These are phyloP conservation scores for Centaurea solstitialis DNA, from an alignment of 129 eudicot species.

Conservation along the genomic window DNA sequence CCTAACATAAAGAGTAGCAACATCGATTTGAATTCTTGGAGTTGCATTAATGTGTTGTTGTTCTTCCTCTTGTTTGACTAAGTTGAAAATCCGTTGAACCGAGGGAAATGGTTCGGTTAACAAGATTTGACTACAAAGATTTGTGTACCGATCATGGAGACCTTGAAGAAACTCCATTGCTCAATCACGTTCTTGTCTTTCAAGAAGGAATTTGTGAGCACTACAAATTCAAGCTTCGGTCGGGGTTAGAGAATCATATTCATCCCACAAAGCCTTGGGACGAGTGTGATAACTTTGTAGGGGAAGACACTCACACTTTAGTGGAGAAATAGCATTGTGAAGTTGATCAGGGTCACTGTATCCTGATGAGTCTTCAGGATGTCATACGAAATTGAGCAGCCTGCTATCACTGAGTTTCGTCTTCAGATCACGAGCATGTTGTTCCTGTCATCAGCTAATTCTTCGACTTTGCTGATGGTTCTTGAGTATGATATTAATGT, in stretches of 20 bases:
- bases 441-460: too few relatives aligned
- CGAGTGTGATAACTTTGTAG: neutral
- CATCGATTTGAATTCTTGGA: neutral
- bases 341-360: too few relatives aligned
- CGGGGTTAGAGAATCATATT: neutral
- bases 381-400: too few relatives aligned
- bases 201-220: neutral
- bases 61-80: neutral
- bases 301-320: neutral
- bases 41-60: neutral
- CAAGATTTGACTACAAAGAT: neutral
- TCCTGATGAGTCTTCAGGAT: too few relatives aligned
- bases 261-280: constrained; percentile 2
- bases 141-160: neutral
- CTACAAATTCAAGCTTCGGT: neutral
- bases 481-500: too few relatives aligned
- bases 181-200: neutral
- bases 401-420: too few relatives aligned
- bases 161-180: constrained; percentile 1
- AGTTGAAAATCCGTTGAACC: neutral
- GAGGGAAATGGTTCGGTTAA: neutral
- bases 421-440: too few relatives aligned
- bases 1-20: neutral
- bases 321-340: neutral
- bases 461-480: too few relatives aligned